Evolutionary conservation across 2,329 filamentous ascomycete genomes (phyloP).

Genomic region (Claviceps sorghi): DNA sequence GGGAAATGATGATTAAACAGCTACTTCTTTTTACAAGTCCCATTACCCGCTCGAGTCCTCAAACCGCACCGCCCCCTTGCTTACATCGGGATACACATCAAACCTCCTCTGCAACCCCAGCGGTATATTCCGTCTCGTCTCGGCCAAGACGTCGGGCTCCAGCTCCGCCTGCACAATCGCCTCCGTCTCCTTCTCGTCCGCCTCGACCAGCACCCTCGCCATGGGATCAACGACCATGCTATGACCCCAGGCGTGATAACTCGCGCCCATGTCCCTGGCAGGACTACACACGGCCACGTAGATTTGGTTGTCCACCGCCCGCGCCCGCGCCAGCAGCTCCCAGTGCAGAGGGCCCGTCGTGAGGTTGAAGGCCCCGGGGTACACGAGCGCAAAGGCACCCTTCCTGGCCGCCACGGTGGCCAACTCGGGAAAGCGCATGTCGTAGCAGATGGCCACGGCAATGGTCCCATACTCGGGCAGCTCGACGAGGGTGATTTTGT

Average conservation of each 20-base stretch:
- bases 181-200: slow-evolving; percentile 69
- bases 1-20: too few relatives aligned
- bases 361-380: slow-evolving; percentile 93
- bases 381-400: slow-evolving; percentile 77
- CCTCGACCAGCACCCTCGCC: slow-evolving; percentile 64
- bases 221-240: slow-evolving; percentile 79
- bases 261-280: slow-evolving; percentile 59
- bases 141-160: slow-evolving; percentile 51
- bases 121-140: slow-evolving; percentile 70
- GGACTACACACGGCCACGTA: slow-evolving; percentile 91
- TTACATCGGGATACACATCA: slow-evolving; percentile 90
- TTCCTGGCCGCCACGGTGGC: slow-evolving; percentile 76
- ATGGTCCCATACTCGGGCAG: slow-evolving; percentile 80
- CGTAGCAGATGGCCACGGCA: slow-evolving; percentile 89
- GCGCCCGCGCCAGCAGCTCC: slow-evolving; percentile 64
- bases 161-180: slow-evolving; percentile 60
- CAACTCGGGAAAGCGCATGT: slow-evolving; percentile 89
- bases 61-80: slow-evolving; percentile 35
- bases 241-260: slow-evolving; percentile 86
- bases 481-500: slow-evolving; percentile 73
- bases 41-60: slow-evolving; percentile 15
- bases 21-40: neutral
- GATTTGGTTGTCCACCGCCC: slow-evolving; percentile 86
- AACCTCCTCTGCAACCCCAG: slow-evolving; percentile 75
- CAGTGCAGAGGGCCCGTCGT: slow-evolving; percentile 90